Evolutionary conservation across 2,329 filamentous ascomycete species (phyloP).

Genomic region (Aspergillus novofumigatus): DNA sequence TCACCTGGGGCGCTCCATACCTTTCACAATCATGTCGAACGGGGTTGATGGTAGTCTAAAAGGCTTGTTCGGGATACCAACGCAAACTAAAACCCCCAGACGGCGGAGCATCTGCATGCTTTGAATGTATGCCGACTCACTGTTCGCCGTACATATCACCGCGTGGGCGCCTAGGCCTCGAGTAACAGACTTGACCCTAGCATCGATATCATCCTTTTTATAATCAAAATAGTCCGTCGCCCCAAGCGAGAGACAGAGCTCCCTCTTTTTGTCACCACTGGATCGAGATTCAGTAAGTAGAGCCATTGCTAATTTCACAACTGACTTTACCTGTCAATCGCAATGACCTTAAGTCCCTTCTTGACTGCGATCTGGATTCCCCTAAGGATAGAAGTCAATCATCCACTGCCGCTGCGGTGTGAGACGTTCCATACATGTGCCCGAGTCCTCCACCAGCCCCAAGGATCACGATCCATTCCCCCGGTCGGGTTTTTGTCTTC

Average conservation of each 20-base stretch:
- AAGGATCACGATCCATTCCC: conserved; percentile 34
- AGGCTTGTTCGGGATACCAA: conserved; percentile 42
- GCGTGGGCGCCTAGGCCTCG: conserved; percentile 44
- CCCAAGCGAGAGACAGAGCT: conserved; percentile 31
- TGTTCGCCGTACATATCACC: conserved; percentile 46
- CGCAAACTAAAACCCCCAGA: conserved; percentile 46
- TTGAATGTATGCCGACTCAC: conserved; percentile 42
- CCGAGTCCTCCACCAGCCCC: conserved; percentile 37
- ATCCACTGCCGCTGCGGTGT: background rate
- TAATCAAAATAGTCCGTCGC: conserved; percentile 34
- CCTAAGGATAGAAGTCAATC: conserved; percentile 15
- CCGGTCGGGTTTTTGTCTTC: conserved; percentile 32
- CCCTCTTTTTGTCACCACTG: conserved; percentile 32
- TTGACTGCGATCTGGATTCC: conserved; percentile 36
- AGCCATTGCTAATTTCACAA: background rate
- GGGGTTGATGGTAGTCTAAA: conserved; percentile 45
- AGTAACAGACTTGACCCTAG: conserved; percentile 38
- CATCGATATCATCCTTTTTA: conserved; percentile 34
- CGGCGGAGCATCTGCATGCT: conserved; percentile 43
- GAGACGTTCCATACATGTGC: conserved; percentile 30
- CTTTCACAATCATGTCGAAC: conserved; percentile 46
- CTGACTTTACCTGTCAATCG: conserved; percentile 31
- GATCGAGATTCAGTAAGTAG: background rate
- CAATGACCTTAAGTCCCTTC: conserved; percentile 34
- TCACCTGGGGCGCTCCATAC: conserved; percentile 16